Evolutionary conservation across 2,329 filamentous ascomycete genomes (phyloP).

Genomic region (Aspergillus ustus): DNA sequence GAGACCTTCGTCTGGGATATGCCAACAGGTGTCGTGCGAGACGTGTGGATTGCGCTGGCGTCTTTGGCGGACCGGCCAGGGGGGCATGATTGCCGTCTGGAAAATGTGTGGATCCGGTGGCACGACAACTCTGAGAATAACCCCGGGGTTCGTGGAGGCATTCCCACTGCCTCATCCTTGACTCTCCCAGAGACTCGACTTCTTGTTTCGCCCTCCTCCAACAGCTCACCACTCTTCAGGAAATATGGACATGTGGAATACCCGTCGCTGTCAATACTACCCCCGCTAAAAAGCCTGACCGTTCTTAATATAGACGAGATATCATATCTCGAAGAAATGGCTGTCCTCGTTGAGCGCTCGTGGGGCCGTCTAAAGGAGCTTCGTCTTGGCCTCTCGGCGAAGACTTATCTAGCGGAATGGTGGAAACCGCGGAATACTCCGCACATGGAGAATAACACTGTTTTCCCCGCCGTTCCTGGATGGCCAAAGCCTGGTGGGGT

Average conservation of each 20-base stretch:
- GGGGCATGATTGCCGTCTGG: conserved; percentile 67
- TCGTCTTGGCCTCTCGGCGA: conserved; percentile 70
- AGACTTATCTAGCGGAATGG: conserved; percentile 33
- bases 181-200: conserved; percentile 24
- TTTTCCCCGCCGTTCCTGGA: conserved; percentile 18
- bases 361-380: conserved; percentile 69
- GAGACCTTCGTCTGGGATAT: conserved; percentile 88
- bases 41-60: conserved; percentile 79
- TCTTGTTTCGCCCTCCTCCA: conserved; percentile 21
- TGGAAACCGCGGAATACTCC: conserved; percentile 29
- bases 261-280: conserved; percentile 78
- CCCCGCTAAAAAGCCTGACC: conserved; percentile 73
- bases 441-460: conserved; percentile 20
- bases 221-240: conserved; percentile 48
- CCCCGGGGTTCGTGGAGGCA: conserved; percentile 25
- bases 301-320: conserved; percentile 82
- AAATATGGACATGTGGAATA: conserved; percentile 70
- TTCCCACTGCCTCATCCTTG: conserved; percentile 23
- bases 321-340: conserved; percentile 83
- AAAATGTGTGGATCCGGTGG: conserved; percentile 80
- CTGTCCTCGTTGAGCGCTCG: conserved; percentile 74
- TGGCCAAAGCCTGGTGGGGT: conserved; percentile 42
- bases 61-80: conserved; percentile 68
- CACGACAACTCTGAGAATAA: conserved; percentile 70
- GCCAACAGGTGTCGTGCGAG: conserved; percentile 80